Base-by-base conservation (phyloP, 345 rosid genomes). In the Laguncularia racemosa region DNA sequence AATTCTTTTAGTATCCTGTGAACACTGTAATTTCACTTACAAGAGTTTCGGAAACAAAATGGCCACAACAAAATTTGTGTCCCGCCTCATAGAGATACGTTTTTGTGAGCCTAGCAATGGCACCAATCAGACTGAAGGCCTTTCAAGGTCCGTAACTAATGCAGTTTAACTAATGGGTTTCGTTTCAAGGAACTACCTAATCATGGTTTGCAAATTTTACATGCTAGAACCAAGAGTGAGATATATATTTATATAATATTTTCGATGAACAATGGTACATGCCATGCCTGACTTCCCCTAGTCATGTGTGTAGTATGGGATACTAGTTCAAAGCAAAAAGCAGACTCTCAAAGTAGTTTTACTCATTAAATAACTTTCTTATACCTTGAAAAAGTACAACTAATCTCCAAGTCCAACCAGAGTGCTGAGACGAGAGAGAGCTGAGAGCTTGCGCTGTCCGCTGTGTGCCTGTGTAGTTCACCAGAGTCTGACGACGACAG, bases 281-380 rank as follows among this genome's bases (percentile, higher is more conserved):
- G 45, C 20, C 13, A 15, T 48, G 44, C 18, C 54, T 16, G 23
- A 46, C 48, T 46, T 44, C 20, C 55, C 44, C 58, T 54, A 53
- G 53, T 50, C 14, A 17, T 11, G 48, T 21, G n/a, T 67, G 56
- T 85, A 93, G 97, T 48, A 64, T 87, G 79, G 89, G 66, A 77
- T 85, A 76, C 70, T 93, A 97, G 99, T 82, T 89, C 77, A 87
- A 87, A 78, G 88, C 99, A 60, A 87, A 66, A 73, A 97, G 99
- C 66, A 87, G 81, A 61, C 96, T 93, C 54, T 87, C 97, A 43
- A 95, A 93, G n/a, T n/a, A n/a, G n/a, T n/a, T n/a, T n/a, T n/a
- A n/a, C n/a, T n/a, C n/a, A n/a, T n/a, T n/a, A n/a, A n/a, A n/a
- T n/a, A n/a, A n/a, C n/a, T n/a, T n/a, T n/a, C n/a, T n/a, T n/a